These are phyloP conservation scores for Eimeria praecox DNA, from an alignment of 169 alveolate species.

Conservation along the genomic window DNA sequence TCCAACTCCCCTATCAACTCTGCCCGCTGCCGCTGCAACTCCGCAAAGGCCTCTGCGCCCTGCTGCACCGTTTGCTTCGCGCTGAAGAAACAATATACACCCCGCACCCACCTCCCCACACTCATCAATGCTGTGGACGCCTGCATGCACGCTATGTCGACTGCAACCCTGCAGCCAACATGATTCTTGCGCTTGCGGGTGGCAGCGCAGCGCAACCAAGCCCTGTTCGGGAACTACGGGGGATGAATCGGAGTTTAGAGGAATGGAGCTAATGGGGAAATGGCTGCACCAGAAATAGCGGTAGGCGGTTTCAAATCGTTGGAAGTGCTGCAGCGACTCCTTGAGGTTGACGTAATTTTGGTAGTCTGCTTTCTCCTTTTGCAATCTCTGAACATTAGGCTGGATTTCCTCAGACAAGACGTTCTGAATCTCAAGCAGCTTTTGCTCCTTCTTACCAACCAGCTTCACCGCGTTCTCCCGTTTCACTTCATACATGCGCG, in stretches of 20 bases:
- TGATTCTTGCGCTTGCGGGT: background rate
- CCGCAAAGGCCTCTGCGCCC: slow-evolving; percentile 42
- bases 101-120: background rate
- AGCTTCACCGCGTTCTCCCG: slow-evolving; percentile 95
- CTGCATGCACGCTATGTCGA: background rate
- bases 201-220: background rate
- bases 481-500: slow-evolving; percentile 97
- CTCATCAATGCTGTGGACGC: background rate
- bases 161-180: background rate
- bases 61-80: slow-evolving; percentile 54
- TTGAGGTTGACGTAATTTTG: slow-evolving; percentile 43
- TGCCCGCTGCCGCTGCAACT: slow-evolving; percentile 42
- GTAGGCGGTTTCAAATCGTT: slow-evolving; percentile 69
- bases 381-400: slow-evolving; percentile 86
- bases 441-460: slow-evolving; percentile 93
- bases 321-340: slow-evolving; percentile 60
- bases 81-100: background rate
- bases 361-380: slow-evolving; percentile 84
- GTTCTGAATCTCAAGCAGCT: slow-evolving; percentile 85
- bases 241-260: background rate
- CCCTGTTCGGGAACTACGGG: background rate
- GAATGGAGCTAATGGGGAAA: background rate
- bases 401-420: slow-evolving; percentile 86
- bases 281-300: slow-evolving; percentile 67
- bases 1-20: slow-evolving; percentile 1